Evolutionary conservation across 2,329 filamentous ascomycete species (phyloP), one percentile per base, ranked within the genome.

Genomic region (Hortaea werneckii): DNA sequence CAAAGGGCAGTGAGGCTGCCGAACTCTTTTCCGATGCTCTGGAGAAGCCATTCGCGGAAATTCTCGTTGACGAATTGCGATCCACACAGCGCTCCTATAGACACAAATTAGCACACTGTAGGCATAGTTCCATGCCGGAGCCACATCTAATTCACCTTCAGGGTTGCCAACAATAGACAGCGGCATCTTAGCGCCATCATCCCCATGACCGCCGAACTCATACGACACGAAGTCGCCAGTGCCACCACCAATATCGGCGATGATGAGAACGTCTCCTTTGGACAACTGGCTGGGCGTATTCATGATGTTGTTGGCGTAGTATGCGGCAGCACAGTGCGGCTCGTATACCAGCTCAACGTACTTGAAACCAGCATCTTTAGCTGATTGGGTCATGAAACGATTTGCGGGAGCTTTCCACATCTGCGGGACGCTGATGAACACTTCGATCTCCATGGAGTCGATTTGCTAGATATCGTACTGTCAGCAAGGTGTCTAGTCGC

Each of bases 341-440:
- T 52, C 50, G 20, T 45, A 48, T 1, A 50, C 48, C 5, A 50
- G 43, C 37, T 52, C 39, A 3, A 48, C 46, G n/a, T 44, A 11
- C 10, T 9, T 11, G 26, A 49, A 7, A 4, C 49, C 49, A 12
- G 49, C 46, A 4, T 20, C n/a, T 12, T 46, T 42, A 5, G 51
- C 49, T 3, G 51, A 49, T 4, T 34, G 35, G 10, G 43, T 46
- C 45, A 49, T 47, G 13, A 37, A 42, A 3, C 37, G 38, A 37
- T 48, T 51, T 4, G 47, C 38, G 10, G 45, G 41, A 12, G 41
- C 11, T 13, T 44, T 46, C 49, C 50, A 50, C 45, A 52, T 48
- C 12, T 50, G 43, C 5, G 49, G 45, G 5, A 50, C 48, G 20
- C 45, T 44, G n/a, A 50, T 11, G 34, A 49, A 41, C 8, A 50